These are phyloP conservation scores for Glarea lozoyensis DNA, from an alignment of 495 filamentous ascomycete genomes.

Conservation along the genomic window DNA sequence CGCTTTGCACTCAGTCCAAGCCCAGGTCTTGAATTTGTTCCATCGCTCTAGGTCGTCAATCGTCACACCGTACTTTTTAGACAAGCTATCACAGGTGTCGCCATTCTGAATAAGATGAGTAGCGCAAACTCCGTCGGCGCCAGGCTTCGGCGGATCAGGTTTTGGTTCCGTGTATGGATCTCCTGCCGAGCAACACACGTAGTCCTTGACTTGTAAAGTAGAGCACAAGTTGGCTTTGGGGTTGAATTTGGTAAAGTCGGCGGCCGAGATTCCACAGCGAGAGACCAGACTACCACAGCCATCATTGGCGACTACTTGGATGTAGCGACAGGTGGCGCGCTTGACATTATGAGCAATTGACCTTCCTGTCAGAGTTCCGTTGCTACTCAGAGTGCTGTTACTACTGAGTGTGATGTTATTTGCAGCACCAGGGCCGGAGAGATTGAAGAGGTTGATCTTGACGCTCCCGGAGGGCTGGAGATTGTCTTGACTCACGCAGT, in stretches of 20 bases:
- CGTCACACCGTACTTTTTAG: conserved; percentile 24
- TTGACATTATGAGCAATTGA: not conserved
- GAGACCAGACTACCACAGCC: conserved; percentile 29
- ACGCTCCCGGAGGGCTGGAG: too few relatives aligned
- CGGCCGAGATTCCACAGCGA: conserved; percentile 30
- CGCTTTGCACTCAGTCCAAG: conserved; percentile 34
- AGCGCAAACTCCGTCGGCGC: conserved; percentile 34
- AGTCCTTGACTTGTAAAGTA: conserved; percentile 24
- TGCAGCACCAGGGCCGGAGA: not conserved
- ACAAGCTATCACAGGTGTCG: conserved; percentile 30
- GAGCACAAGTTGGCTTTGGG: conserved; percentile 26
- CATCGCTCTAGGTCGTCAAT: conserved; percentile 24
- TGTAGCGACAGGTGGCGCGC: conserved; percentile 16
- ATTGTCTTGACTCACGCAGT: not conserved
- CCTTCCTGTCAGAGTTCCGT: too few relatives aligned
- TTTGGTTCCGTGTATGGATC: conserved; percentile 22
- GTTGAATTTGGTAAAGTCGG: conserved; percentile 33
- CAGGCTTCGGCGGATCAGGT: conserved; percentile 32
- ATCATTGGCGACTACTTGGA: conserved; percentile 26
- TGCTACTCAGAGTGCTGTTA: too few relatives aligned
- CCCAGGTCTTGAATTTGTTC: conserved; percentile 43
- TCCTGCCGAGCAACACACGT: conserved; percentile 40
- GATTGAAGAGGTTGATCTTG: not conserved
- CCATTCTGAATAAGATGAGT: conserved; percentile 23
- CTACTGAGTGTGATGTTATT: too few relatives aligned